Conservation (phyloP, 1,284 basidiomycete genomes). For the Ganoderma leucocontextum region DNA sequence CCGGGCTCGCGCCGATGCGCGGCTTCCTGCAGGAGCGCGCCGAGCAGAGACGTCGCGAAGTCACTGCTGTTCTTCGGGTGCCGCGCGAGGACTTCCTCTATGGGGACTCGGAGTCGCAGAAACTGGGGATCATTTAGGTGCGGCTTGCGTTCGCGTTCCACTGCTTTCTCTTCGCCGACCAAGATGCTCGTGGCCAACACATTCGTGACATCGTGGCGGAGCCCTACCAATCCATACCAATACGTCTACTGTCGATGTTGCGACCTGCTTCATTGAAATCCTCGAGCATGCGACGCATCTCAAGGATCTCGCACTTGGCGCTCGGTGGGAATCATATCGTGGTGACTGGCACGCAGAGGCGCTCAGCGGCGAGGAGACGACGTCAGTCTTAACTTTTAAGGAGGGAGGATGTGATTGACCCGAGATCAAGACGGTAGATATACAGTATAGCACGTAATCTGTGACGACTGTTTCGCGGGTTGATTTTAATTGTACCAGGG, state of each 20-base stretch:
- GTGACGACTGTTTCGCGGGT: too few relatives aligned
- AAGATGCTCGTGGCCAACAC: not conserved
- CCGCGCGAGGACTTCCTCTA: slow-evolving; percentile 55
- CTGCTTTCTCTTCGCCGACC: not conserved
- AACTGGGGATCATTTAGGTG: slow-evolving; percentile 56
- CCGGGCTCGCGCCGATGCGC: slow-evolving; percentile 61
- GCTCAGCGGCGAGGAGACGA: not conserved
- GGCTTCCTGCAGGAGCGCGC: slow-evolving; percentile 64
- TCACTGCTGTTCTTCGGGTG: slow-evolving; percentile 61
- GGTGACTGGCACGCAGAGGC: not conserved
- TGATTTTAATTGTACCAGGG: not conserved
- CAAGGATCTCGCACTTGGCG: not conserved
- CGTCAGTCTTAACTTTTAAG: not conserved
- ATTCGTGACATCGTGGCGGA: not conserved
- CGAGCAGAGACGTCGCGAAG: slow-evolving; percentile 51
- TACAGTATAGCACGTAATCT: too few relatives aligned
- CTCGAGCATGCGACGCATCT: not conserved
- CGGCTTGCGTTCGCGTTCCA: slow-evolving; percentile 51
- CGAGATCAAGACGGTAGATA: not conserved
- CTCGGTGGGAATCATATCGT: too few relatives aligned
- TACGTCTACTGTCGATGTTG: not conserved
- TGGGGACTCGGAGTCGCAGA: slow-evolving; percentile 51
- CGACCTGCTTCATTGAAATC: not conserved
- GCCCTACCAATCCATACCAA: too few relatives aligned
- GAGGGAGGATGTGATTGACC: not conserved